Conservation (phyloP, 1,139 yeast genomes). For the Hemisphaericaspora xylanilytica region DNA sequence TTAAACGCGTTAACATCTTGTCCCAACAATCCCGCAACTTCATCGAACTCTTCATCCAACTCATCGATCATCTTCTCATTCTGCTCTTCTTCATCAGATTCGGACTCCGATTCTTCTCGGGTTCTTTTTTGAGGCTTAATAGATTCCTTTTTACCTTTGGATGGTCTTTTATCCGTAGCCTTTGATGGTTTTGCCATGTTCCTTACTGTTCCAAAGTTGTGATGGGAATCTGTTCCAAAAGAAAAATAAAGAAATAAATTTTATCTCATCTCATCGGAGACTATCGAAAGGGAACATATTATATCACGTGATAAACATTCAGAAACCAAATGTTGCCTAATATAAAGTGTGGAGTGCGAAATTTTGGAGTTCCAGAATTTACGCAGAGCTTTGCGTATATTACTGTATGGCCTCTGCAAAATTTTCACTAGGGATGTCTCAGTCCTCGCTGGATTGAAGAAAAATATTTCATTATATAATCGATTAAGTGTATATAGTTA, state of each 20-base stretch:
- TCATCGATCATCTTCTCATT: slow-evolving; percentile 48
- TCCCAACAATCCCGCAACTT: slow-evolving; percentile 54
- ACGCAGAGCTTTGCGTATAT: no score
- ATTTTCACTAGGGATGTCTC: no score
- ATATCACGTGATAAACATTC: no score
- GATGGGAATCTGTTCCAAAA: background rate
- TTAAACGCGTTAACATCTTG: slow-evolving; percentile 39
- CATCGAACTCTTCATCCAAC: slow-evolving; percentile 53
- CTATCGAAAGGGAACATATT: no score
- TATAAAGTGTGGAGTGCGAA: no score
- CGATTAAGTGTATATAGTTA: no score
- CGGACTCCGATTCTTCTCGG: slow-evolving; percentile 16
- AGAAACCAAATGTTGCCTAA: no score
- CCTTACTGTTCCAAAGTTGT: background rate
- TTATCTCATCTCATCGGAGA: slow-evolving; percentile 16
- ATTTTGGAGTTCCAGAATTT: no score
- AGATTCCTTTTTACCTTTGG: slow-evolving; percentile 1
- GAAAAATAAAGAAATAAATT: no score
- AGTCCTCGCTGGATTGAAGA: no score
- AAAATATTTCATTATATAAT: no score
- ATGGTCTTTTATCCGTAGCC: slow-evolving; percentile 1
- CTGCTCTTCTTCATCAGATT: slow-evolving; percentile 31
- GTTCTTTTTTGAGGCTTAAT: slow-evolving; percentile 10
- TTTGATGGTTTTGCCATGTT: slow-evolving; percentile 13
- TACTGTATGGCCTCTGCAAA: no score